Conservation (phyloP, 495 filamentous ascomycete genomes). For the Pyrenopolyporus hunteri region DNA sequence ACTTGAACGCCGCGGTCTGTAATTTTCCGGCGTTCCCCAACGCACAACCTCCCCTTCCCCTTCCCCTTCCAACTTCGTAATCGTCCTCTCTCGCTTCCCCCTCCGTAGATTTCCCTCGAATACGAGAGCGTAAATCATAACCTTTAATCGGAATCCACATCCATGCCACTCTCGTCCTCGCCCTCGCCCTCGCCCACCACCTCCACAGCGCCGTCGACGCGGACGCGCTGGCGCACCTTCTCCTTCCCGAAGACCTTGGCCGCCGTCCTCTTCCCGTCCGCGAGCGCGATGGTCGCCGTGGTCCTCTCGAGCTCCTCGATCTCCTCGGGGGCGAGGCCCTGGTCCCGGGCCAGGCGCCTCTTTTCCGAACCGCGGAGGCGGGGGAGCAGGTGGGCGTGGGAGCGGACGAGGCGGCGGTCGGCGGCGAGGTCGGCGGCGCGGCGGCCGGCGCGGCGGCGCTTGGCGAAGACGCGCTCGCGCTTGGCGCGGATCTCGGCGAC, state of each 20-base stretch:
- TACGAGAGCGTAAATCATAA: background rate
- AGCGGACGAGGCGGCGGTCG: slow-evolving; percentile 85
- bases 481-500: slow-evolving; percentile 83
- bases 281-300: slow-evolving; percentile 15
- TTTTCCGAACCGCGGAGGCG: slow-evolving; percentile 63
- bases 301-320: slow-evolving; percentile 61
- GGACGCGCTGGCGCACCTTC: slow-evolving; percentile 65
- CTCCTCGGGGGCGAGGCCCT: slow-evolving; percentile 54
- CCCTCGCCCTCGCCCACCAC: slow-evolving; percentile 43
- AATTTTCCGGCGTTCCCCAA: slow-evolving; percentile 3
- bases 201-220: slow-evolving; percentile 71
- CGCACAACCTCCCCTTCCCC: background rate
- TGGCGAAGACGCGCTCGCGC: slow-evolving; percentile 89
- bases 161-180: slow-evolving; percentile 63
- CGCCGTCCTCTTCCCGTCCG: slow-evolving; percentile 51
- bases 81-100: background rate
- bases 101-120: background rate
- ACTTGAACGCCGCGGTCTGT: slow-evolving; percentile 24
- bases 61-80: background rate
- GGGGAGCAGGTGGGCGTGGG: slow-evolving; percentile 88
- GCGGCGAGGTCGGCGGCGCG: slow-evolving; percentile 75
- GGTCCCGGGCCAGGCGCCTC: slow-evolving; percentile 53
- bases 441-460: slow-evolving; percentile 88
- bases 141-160: slow-evolving; percentile 64
- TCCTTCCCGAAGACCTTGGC: slow-evolving; percentile 62